These are phyloP conservation scores for Ceratobasidium sp. DNA, from an alignment of 1,284 basidiomycete genomes.

Conservation along the genomic window DNA sequence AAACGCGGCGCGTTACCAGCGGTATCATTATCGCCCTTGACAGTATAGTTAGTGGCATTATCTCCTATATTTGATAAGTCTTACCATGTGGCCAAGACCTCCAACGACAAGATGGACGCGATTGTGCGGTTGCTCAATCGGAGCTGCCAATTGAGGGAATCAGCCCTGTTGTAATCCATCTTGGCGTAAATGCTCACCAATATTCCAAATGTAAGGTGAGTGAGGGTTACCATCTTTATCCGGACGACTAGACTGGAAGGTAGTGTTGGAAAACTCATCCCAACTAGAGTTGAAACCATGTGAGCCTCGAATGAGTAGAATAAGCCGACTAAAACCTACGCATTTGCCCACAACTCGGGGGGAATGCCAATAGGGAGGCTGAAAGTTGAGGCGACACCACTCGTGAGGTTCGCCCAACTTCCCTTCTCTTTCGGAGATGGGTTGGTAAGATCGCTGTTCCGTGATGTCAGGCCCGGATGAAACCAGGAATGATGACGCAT, in stretches of 20 bases:
- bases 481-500: background rate
- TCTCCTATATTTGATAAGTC: background rate
- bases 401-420: conserved; percentile 30
- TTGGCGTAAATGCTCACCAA: background rate
- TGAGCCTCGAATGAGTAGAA: background rate
- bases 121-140: conserved; percentile 45
- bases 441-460: background rate
- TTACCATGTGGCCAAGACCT: conserved; percentile 44
- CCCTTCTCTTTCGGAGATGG: background rate
- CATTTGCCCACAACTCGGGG: conserved; percentile 18
- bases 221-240: background rate
- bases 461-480: background rate
- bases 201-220: conserved; percentile 10
- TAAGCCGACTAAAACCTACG: background rate
- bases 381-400: conserved; percentile 30
- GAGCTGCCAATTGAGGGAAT: conserved; percentile 3
- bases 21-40: conserved; percentile 20
- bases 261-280: conserved; percentile 47
- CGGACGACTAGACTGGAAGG: conserved; percentile 29
- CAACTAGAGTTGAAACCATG: conserved; percentile 19
- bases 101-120: conserved; percentile 41
- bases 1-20: background rate
- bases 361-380: conserved; percentile 19
- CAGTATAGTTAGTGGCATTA: background rate
- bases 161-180: background rate